Conservation (phyloP, 1,284 basidiomycete species). For the Stereum hirsutum region DNA sequence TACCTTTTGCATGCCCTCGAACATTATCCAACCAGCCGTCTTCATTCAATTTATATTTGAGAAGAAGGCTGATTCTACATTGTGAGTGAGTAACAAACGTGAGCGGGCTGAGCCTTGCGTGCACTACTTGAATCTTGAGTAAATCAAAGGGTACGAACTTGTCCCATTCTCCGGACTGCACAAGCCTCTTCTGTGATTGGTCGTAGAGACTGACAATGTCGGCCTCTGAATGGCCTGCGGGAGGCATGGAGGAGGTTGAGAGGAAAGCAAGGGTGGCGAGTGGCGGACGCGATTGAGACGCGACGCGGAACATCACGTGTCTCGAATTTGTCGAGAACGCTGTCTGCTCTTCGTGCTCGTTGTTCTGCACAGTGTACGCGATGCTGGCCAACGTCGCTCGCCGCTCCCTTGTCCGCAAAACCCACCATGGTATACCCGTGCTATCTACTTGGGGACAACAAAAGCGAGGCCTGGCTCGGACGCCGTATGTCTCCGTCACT, state of each 20-base stretch:
- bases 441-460: no score
- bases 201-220: conserved; percentile 13
- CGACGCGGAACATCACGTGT: background rate
- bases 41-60: conserved; percentile 14
- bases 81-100: background rate
- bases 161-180: conserved; percentile 16
- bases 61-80: conserved; percentile 11
- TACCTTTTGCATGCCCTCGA: conserved; percentile 12
- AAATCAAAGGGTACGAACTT: conserved; percentile 5
- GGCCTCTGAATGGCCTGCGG: conserved; percentile 8
- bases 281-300: no score
- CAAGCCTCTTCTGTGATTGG: conserved; percentile 12
- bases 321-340: background rate
- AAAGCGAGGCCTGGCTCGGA: no score
- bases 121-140: background rate
- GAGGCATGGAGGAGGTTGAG: conserved; percentile 4
- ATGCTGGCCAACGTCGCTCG: background rate
- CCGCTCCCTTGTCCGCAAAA: background rate
- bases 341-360: background rate
- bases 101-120: background rate
- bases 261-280: background rate
- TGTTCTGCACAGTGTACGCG: no score
- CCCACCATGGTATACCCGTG: background rate
- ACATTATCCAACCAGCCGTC: conserved; percentile 14
- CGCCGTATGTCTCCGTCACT: no score